Conservation (phyloP, 2,329 filamentous ascomycete genomes). For the Pseudocercospora crystallina region DNA sequence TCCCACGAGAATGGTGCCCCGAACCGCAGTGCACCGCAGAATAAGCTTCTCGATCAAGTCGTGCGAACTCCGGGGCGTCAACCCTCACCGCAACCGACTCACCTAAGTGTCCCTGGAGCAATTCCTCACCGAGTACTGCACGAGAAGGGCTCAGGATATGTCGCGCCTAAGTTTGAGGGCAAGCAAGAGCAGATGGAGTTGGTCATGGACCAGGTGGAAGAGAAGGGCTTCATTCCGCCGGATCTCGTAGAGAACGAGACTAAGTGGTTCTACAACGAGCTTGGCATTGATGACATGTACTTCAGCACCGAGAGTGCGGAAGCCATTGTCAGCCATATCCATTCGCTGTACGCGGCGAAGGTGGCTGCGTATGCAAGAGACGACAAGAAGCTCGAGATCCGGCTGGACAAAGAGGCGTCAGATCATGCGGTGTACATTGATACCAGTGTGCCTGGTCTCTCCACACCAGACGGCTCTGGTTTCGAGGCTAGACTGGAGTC, state of each 20-base stretch:
- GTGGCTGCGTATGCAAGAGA: slow-evolving; percentile 89
- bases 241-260: slow-evolving; percentile 82
- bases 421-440: slow-evolving; percentile 99
- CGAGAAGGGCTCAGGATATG: slow-evolving; percentile 89
- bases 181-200: slow-evolving; percentile 87
- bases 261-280: slow-evolving; percentile 94
- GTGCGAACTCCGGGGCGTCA: slow-evolving; percentile 58
- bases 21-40: slow-evolving; percentile 34
- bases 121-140: slow-evolving; percentile 63
- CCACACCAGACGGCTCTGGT: slow-evolving; percentile 72
- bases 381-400: slow-evolving; percentile 91
- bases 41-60: slow-evolving; percentile 60
- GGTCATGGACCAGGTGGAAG: slow-evolving; percentile 78
- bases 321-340: slow-evolving; percentile 90
- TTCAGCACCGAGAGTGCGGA: slow-evolving; percentile 86
- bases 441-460: slow-evolving; percentile 85
- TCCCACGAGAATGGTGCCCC: slow-evolving; percentile 8
- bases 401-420: slow-evolving; percentile 87
- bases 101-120: slow-evolving; percentile 69
- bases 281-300: slow-evolving; percentile 98
- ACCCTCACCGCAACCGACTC: slow-evolving; percentile 84
- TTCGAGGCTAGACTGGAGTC: slow-evolving; percentile 92
- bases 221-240: slow-evolving; percentile 81
- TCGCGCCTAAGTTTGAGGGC: slow-evolving; percentile 89
- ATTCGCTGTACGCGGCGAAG: slow-evolving; percentile 95